A percentile compares a stretch with the other conserved stretches of the same genome.
phyloP scores from a whole-genome alignment of 2,329 filamentous ascomycete species.

The Emydomyces testavorans region DNA sequence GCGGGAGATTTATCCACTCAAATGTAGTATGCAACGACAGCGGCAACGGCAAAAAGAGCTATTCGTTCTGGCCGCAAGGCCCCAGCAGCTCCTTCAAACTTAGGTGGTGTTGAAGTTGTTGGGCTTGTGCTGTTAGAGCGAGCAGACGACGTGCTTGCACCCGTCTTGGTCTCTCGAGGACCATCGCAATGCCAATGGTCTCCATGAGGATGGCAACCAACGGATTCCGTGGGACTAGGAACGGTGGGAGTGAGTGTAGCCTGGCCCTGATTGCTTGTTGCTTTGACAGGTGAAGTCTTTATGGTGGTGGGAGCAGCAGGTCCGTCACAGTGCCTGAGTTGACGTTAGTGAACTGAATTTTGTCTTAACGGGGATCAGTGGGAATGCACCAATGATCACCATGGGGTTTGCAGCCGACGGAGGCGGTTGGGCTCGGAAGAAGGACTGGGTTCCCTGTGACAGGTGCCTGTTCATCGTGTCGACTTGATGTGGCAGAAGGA shows the following conservation, averaged over 20 bases:
- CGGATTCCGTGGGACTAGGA: constrained; percentile 17
- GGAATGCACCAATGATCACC: constrained; percentile 16
- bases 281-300: neutral
- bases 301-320: constrained; percentile 12
- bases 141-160: neutral
- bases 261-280: constrained; percentile 7
- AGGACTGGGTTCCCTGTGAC: constrained; percentile 21
- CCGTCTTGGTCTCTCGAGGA: constrained; percentile 7
- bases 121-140: neutral
- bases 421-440: constrained; percentile 16
- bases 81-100: constrained; percentile 10
- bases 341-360: neutral
- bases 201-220: constrained; percentile 15
- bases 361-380: neutral
- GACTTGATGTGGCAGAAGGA: constrained; percentile 5
- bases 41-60: constrained; percentile 5
- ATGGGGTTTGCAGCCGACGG: constrained; percentile 17
- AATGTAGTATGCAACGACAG: constrained; percentile 9
- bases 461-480: constrained; percentile 10
- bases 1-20: neutral
- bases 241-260: constrained; percentile 20
- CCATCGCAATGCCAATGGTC: constrained; percentile 22
- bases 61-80: neutral
- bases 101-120: neutral
- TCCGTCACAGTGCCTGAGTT: constrained; percentile 25